Evolutionary conservation across 2,329 filamentous ascomycete species (phyloP), one percentile per base, ranked within the genome.

Genomic region (Fusarium musae): DNA sequence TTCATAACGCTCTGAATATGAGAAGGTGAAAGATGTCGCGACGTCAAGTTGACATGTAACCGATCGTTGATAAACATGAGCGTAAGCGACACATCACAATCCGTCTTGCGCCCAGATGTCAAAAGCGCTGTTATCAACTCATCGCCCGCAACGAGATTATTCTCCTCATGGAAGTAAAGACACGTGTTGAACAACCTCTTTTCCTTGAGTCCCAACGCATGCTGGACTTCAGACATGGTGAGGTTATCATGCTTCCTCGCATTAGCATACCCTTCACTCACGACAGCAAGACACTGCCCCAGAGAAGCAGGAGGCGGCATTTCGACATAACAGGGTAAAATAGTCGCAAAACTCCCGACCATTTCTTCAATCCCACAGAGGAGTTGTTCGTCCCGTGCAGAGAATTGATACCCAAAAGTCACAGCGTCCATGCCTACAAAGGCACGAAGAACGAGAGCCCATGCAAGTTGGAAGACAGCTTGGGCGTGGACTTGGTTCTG

Each of bases 391-490:
- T 86, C 84, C 9, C 87, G 81, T 1, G 85, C 86, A 1, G 81
- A 78, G 6, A 85, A 83, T 39, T 85, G 83, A 63, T 84, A 87
- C 2, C 89, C 90, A 69, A 91, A 91, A 42, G 86, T 84, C 12
- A 90, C 85, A 16, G 85, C 83, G 28, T 86, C 82, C 21, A 83
- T 83, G 3, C 87, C 87, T 6, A 87, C 84, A 71, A 89, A 91
- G 3, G 85, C 83, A 4, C 88, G 85, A 1, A 91, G 80, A 1
- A 90, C 83, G 26, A 92, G 80, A 0, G 85, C 87, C 89, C 89
- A 92, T 0, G 89, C 88, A n/a, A 89, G 84, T 30, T 87, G 85
- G 8, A 91, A 81, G 7, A 90, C 81, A 0, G 87, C 85, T 0
- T 87, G 84, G 1, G 86, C 79, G 1, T 85, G 85, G 6, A 88